Percentiles rank a stretch among this genome's conserved stretches.
These are phyloP conservation scores for Prunus davidiana DNA, from an alignment of 306 rosid genomes.

Conservation along the genomic window DNA sequence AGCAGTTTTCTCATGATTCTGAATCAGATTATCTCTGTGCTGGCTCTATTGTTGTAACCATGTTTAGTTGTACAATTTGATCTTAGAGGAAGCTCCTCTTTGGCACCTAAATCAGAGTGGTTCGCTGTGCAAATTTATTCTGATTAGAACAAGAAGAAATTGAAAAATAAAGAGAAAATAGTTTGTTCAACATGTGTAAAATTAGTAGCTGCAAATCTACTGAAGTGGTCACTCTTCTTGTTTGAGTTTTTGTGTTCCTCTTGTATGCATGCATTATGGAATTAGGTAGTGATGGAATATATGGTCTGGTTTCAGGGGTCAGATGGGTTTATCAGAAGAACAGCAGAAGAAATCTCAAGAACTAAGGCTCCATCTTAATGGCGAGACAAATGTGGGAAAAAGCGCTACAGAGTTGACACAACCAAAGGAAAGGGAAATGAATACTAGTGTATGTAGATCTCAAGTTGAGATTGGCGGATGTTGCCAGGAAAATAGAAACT, in stretches of 20 bases:
- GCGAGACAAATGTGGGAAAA: conserved; percentile 37
- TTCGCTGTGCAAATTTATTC: not conserved
- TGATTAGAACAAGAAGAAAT: not conserved
- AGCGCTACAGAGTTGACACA: conserved; percentile 24
- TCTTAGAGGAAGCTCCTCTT: not conserved
- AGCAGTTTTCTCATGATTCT: not conserved
- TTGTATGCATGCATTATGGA: not conserved
- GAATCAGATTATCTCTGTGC: not conserved
- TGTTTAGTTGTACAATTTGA: not conserved
- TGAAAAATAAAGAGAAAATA: not conserved
- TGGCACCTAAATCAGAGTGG: not conserved
- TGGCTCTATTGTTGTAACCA: not conserved
- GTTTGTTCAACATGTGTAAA: not conserved
- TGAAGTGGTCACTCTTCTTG: not conserved
- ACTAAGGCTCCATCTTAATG: conserved; percentile 48
- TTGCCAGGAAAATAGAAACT: conserved; percentile 53
- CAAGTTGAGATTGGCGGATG: conserved; percentile 40
- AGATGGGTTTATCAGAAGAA: conserved; percentile 84
- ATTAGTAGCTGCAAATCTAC: not conserved
- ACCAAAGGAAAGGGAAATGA: conserved; percentile 19
- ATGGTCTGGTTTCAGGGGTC: conserved; percentile 62
- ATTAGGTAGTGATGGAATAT: not conserved
- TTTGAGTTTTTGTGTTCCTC: not conserved
- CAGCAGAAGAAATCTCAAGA: conserved; percentile 62
- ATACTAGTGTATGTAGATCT: conserved; percentile 13